phyloP scores from a whole-genome alignment of 768 basidiomycete species.

The Lactarius hengduanensis region DNA sequence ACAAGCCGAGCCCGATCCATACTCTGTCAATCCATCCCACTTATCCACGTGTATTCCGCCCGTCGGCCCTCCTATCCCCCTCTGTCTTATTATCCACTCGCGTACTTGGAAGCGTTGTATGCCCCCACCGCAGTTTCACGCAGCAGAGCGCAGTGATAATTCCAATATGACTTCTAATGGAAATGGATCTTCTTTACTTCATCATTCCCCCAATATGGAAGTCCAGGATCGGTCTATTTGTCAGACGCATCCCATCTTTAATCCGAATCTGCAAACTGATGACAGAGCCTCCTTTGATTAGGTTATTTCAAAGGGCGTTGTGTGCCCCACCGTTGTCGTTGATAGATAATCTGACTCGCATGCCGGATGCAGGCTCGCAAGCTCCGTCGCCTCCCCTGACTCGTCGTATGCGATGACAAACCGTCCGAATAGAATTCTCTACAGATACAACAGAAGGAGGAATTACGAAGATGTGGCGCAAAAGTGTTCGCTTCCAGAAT shows the following conservation, averaged over 20 bases:
- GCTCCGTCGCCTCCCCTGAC: neutral
- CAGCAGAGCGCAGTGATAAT: neutral
- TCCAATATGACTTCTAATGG: neutral
- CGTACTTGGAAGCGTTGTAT: neutral
- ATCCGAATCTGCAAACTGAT: constrained; percentile 9
- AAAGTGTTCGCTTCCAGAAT: constrained; percentile 9
- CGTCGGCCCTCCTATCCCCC: neutral
- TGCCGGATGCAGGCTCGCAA: neutral
- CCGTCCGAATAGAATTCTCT: constrained; percentile 3
- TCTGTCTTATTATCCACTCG: neutral
- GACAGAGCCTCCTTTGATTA: constrained; percentile 8
- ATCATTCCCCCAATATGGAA: neutral
- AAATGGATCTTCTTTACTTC: neutral
- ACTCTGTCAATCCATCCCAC: neutral
- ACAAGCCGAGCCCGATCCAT: constrained; percentile 12
- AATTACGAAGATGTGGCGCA: neutral
- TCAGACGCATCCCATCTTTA: neutral
- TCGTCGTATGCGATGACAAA: neutral
- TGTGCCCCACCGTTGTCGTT: neutral
- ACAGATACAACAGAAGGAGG: constrained; percentile 12
- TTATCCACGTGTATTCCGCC: constrained; percentile 14
- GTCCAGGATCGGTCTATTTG: neutral
- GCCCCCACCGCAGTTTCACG: constrained; percentile 2
- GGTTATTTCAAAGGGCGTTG: neutral
- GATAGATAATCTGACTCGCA: constrained; percentile 1